These are phyloP conservation scores for Pyrenochaeta sp. DNA, from an alignment of 2,329 filamentous ascomycete species.

Conservation along the genomic window DNA sequence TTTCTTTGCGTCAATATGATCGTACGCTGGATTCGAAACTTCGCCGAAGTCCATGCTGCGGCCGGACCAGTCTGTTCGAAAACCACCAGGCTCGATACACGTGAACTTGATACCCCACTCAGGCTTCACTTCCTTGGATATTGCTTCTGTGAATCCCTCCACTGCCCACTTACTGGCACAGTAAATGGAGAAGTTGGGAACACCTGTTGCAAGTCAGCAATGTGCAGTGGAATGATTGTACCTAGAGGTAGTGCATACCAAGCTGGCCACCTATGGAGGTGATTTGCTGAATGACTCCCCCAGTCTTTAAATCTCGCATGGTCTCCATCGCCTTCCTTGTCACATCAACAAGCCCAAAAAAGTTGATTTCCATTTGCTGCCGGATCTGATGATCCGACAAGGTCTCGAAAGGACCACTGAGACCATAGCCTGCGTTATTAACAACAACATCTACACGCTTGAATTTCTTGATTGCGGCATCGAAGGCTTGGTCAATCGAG, in stretches of 20 bases:
- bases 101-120: slow-evolving; percentile 59
- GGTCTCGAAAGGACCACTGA: slow-evolving; percentile 63
- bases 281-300: slow-evolving; percentile 64
- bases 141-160: slow-evolving; percentile 58
- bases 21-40: slow-evolving; percentile 56
- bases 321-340: slow-evolving; percentile 56
- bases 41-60: slow-evolving; percentile 58
- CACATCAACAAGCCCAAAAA: slow-evolving; percentile 65
- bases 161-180: slow-evolving; percentile 57
- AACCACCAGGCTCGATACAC: slow-evolving; percentile 57
- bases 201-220: slow-evolving; percentile 20
- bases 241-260: slow-evolving; percentile 31
- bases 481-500: slow-evolving; percentile 58
- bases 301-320: slow-evolving; percentile 59
- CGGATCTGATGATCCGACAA: slow-evolving; percentile 59
- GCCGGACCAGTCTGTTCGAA: slow-evolving; percentile 58
- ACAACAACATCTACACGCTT: slow-evolving; percentile 66
- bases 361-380: slow-evolving; percentile 67
- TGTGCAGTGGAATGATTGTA: not conserved
- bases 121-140: slow-evolving; percentile 55
- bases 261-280: slow-evolving; percentile 62
- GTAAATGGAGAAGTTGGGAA: slow-evolving; percentile 53
- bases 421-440: slow-evolving; percentile 70
- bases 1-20: slow-evolving; percentile 57
- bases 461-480: slow-evolving; percentile 58